A percentile compares a stretch with the other conserved stretches of the same genome.
Conservation (phyloP, 306 rosid species). For the Begonia peltatifolia region DNA sequence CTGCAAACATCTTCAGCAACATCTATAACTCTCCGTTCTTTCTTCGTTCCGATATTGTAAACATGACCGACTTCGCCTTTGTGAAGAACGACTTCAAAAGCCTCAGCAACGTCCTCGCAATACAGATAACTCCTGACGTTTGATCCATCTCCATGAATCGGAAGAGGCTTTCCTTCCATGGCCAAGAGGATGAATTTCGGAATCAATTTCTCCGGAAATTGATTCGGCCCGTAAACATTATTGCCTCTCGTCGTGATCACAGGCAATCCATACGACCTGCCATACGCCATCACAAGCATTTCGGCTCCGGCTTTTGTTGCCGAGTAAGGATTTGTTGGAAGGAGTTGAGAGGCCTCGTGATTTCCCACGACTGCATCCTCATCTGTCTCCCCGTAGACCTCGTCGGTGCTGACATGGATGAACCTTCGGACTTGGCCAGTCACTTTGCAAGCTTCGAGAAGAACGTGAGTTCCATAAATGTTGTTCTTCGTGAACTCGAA, state of each 20-base stretch:
- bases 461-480: conserved; percentile 48
- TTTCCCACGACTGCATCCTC: conserved; percentile 55
- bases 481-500: conserved; percentile 57
- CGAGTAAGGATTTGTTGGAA: conserved; percentile 46
- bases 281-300: conserved; percentile 62
- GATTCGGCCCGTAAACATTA: conserved; percentile 55
- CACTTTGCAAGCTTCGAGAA: conserved; percentile 50
- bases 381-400: conserved; percentile 50
- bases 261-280: conserved; percentile 45
- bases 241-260: conserved; percentile 56
- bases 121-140: conserved; percentile 49
- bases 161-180: conserved; percentile 50
- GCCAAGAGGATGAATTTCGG: conserved; percentile 52
- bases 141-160: conserved; percentile 55
- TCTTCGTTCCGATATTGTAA: conserved; percentile 47
- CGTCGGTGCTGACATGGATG: conserved; percentile 52
- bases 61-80: conserved; percentile 54
- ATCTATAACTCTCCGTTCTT: conserved; percentile 48
- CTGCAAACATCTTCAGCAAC: conserved; percentile 42
- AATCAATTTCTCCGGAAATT: conserved; percentile 47
- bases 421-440: conserved; percentile 46
- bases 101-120: conserved; percentile 63
- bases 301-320: conserved; percentile 62
- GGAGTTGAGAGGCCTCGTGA: conserved; percentile 57
- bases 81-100: conserved; percentile 50